Conservation (phyloP, 805 yeast species). For the Saturnispora mendoncae region DNA sequence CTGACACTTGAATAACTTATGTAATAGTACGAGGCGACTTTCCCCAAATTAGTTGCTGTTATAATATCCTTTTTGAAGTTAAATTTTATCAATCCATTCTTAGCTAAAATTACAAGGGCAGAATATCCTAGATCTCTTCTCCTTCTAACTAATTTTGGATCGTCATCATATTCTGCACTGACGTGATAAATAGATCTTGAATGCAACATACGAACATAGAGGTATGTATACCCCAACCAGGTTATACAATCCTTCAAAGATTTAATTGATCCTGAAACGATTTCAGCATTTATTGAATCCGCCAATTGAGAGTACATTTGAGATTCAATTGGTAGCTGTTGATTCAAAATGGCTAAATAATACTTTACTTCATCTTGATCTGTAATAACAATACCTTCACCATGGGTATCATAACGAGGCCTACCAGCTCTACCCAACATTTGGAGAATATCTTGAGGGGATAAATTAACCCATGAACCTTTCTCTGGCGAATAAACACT, state of each 20-base stretch:
- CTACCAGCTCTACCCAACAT: slow-evolving; percentile 99
- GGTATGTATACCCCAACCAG: slow-evolving; percentile 77
- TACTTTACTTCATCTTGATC: slow-evolving; percentile 79
- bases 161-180: slow-evolving; percentile 53
- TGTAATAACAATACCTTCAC: slow-evolving; percentile 91
- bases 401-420: slow-evolving; percentile 85
- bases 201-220: slow-evolving; percentile 67
- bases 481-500: slow-evolving; percentile 86
- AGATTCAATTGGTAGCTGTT: slow-evolving; percentile 88
- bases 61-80: slow-evolving; percentile 41
- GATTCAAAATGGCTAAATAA: slow-evolving; percentile 82
- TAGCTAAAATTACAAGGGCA: slow-evolving; percentile 53
- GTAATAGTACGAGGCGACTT: slow-evolving; percentile 80
- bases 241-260: slow-evolving; percentile 56
- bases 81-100: slow-evolving; percentile 52
- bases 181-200: slow-evolving; percentile 72
- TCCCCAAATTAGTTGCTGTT: slow-evolving; percentile 61
- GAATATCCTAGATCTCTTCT: slow-evolving; percentile 68
- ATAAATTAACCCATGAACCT: slow-evolving; percentile 83
- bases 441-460: slow-evolving; percentile 91
- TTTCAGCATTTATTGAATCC: slow-evolving; percentile 79
- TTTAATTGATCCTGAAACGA: slow-evolving; percentile 61
- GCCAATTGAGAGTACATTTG: slow-evolving; percentile 64
- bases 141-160: slow-evolving; percentile 39
- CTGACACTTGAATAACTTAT: slow-evolving; percentile 68